Percentiles rank a stretch among this genome's conserved stretches.
Conservation (phyloP, 2,329 filamentous ascomycete species). For the Stagonosporopsis chrysanthemi region DNA sequence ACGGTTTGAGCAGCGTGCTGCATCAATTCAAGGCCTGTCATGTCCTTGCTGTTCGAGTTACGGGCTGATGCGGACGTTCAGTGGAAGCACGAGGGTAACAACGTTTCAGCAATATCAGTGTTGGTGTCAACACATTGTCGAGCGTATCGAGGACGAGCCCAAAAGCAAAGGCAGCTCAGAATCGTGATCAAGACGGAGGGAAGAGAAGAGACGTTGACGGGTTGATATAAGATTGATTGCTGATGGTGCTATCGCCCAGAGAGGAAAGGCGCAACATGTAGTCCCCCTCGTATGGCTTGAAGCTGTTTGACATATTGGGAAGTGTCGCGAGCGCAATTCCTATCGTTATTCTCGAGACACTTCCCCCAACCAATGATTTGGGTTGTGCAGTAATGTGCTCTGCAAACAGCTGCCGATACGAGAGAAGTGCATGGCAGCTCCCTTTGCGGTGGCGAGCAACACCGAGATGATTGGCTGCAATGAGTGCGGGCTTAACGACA, state of each 20-base stretch:
- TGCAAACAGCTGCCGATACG: too few relatives aligned
- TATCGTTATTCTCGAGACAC: too few relatives aligned
- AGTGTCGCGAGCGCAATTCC: too few relatives aligned
- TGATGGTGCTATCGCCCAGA: background rate
- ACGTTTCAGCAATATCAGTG: background rate
- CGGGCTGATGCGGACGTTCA: background rate
- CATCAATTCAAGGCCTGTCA: background rate
- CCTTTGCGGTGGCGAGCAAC: too few relatives aligned
- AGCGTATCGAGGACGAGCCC: background rate
- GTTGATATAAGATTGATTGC: background rate
- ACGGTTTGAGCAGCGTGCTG: background rate
- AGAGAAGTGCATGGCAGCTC: too few relatives aligned
- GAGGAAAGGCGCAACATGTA: conserved; percentile 7
- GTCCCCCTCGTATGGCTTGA: background rate
- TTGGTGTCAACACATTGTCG: background rate
- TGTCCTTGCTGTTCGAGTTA: background rate
- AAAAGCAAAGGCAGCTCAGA: background rate
- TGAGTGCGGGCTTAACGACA: too few relatives aligned
- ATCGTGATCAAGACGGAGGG: background rate
- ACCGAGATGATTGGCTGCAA: too few relatives aligned
- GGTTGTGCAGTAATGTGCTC: too few relatives aligned
- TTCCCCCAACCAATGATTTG: too few relatives aligned
- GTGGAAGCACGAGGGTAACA: background rate
- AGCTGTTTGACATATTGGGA: too few relatives aligned
- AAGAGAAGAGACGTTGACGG: background rate